Evolutionary conservation across 768 basidiomycete species (phyloP), one percentile per base, ranked within the genome.

Genomic region (Suillus lakei): DNA sequence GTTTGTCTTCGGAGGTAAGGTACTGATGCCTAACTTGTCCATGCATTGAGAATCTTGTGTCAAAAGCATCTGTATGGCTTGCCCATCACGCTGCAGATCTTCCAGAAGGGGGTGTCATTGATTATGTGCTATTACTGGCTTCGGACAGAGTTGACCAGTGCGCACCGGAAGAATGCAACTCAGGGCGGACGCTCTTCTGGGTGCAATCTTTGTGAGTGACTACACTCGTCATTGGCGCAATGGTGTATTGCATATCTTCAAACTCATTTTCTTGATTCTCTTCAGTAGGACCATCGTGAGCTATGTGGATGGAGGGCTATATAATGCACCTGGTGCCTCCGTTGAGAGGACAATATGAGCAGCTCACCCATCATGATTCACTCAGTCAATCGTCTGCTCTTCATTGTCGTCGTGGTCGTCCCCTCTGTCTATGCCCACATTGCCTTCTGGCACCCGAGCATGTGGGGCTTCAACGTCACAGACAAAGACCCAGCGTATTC

Each of bases 381-480:
- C 26, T 64, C 36, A 30, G 18, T 64, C 15, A 36, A 21, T 53
- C 44, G 39, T 26, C 38, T 50, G 23, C 28, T 62, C 64, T 41
- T 28, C 61, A 48, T 43, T 28, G 15, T 38, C 32, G 26, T 15
- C 3, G 64, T 50, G 21, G 53, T 54, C 7, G 30, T 34, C 21
- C 50, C 48, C 41, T 44, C 32, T 66, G 53, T 62, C 7, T 18
- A 44, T 34, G 64, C 59, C 23, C 64, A 64, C 60, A 64, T 64
- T 60, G 75, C 71, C 2, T 53, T 80, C 2, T 81, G 70, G 70
- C 70, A 78, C 51, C 69, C 72, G 0, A 70, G 72, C 54, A 81
- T 81, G 77, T 82, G 66, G 61, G 81, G 81, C 4, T 82, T 79
- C 72, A 81, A 82, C 65, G 73, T 77, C 7, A 76, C 76, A 15